Percentiles rank a stretch among this genome's conserved stretches.
Conservation (phyloP, 768 basidiomycete genomes). For the Mycena rebaudengoi region DNA sequence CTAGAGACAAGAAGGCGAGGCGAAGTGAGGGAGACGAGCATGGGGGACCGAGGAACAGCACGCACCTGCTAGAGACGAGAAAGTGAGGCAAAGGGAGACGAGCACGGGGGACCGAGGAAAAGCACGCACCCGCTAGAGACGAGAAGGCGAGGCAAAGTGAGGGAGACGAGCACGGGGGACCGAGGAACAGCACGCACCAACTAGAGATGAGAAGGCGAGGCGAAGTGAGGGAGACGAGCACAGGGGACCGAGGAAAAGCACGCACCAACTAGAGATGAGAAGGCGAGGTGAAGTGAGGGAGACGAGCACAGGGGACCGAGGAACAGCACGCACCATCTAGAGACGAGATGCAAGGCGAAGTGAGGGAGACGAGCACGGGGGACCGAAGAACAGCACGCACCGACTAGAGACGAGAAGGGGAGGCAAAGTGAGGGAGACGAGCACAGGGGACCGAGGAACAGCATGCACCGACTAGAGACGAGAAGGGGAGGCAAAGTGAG, state of each 20-base stretch:
- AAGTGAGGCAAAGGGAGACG: background rate
- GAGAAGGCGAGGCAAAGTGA: background rate
- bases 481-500: background rate
- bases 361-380: background rate
- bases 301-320: background rate
- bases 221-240: background rate
- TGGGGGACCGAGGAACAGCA: background rate
- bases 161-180: background rate
- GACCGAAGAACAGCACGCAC: background rate
- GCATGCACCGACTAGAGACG: background rate
- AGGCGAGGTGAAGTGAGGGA: background rate
- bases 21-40: too few relatives aligned
- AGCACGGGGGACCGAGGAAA: background rate
- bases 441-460: background rate
- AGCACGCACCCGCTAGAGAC: background rate
- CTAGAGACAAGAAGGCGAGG: background rate
- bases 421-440: background rate
- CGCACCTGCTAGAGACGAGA: background rate
- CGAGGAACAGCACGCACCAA: background rate
- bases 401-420: background rate
- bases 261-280: background rate
- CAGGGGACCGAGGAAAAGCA: background rate
- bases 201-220: background rate
- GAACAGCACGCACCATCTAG: background rate
- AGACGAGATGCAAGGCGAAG: background rate